Evolutionary conservation across 768 basidiomycete species (phyloP).

Genomic region (Rhodotorula kratochvilovae): DNA sequence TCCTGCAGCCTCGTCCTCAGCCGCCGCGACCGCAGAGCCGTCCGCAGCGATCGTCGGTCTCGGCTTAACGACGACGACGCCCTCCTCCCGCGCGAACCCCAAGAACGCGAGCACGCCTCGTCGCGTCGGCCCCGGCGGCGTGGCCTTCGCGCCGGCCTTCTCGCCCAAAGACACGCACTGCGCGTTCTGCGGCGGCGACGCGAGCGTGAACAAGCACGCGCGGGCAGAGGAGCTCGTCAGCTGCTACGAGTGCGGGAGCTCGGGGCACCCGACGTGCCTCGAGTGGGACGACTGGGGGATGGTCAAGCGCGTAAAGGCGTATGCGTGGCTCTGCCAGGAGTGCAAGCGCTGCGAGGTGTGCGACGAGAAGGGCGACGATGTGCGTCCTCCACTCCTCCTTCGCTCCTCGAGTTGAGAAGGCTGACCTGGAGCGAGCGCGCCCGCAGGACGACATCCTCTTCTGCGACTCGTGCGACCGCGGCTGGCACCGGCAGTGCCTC

Average conservation of each 20-base stretch:
- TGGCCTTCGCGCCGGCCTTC: slow-evolving; percentile 38
- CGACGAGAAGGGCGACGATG: slow-evolving; percentile 77
- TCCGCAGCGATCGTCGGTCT: not conserved
- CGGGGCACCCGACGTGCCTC: slow-evolving; percentile 86
- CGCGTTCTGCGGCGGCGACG: slow-evolving; percentile 70
- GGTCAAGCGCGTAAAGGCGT: slow-evolving; percentile 58
- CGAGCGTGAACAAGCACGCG: slow-evolving; percentile 57
- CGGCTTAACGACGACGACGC: not conserved
- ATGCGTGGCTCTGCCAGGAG: slow-evolving; percentile 81
- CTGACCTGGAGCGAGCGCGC: not conserved
- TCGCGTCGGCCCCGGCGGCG: slow-evolving; percentile 24
- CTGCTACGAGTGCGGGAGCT: slow-evolving; percentile 76
- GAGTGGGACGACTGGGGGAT: slow-evolving; percentile 56
- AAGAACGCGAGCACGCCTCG: slow-evolving; percentile 14
- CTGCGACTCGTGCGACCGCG: slow-evolving; percentile 92
- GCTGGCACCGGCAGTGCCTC: slow-evolving; percentile 81
- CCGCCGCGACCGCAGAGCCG: not conserved
- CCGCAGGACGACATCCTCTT: slow-evolving; percentile 71
- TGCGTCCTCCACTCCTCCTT: slow-evolving; percentile 47
- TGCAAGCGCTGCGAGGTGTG: slow-evolving; percentile 92
- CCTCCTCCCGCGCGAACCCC: slow-evolving; percentile 24
- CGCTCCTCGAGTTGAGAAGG: not conserved
- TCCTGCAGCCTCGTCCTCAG: not conserved
- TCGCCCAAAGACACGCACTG: slow-evolving; percentile 60
- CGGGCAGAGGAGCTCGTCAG: slow-evolving; percentile 66